phyloP scores from a whole-genome alignment of 2,329 filamentous ascomycete genomes.

The Hymenoscyphus albidus region DNA sequence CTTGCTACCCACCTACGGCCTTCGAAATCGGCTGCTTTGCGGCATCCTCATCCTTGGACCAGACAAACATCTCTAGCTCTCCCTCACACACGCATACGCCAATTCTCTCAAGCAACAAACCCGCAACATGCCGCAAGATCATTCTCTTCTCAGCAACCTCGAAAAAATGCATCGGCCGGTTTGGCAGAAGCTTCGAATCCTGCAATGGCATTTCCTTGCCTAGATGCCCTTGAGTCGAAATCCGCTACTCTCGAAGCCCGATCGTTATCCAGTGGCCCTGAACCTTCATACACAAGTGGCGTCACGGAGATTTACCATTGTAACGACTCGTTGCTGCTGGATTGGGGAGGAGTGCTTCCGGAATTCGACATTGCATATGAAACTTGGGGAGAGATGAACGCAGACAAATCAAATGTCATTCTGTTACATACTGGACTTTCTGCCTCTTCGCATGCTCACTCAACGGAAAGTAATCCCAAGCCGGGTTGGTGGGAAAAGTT shows the following conservation, averaged over 20 bases:
- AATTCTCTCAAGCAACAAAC: constrained; percentile 8
- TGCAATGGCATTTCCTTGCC: constrained; percentile 83
- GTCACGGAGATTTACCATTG: constrained; percentile 77
- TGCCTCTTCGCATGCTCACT: constrained; percentile 95
- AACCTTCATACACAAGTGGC: constrained; percentile 90
- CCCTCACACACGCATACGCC: constrained; percentile 5
- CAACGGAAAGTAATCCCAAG: constrained; percentile 78
- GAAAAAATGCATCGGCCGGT: constrained; percentile 19
- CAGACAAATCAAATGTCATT: constrained; percentile 80
- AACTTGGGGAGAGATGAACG: constrained; percentile 80
- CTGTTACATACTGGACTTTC: constrained; percentile 91
- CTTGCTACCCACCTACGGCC: constrained; percentile 16
- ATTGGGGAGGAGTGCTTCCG: constrained; percentile 91
- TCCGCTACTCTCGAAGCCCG: constrained; percentile 68
- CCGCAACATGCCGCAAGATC: constrained; percentile 19
- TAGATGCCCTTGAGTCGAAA: constrained; percentile 76
- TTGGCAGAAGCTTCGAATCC: constrained; percentile 62
- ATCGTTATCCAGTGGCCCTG: constrained; percentile 72
- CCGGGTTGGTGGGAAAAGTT: constrained; percentile 99
- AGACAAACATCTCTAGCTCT: constrained; percentile 19
- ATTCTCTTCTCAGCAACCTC: constrained; percentile 25
- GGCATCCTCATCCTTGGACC: constrained; percentile 17
- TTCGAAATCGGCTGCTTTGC: constrained; percentile 9
- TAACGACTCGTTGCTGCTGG: constrained; percentile 70
- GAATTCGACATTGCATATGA: constrained; percentile 92